These are phyloP conservation scores for Vanrija sp. DNA, from an alignment of 1,284 basidiomycete species.

Conservation along the genomic window DNA sequence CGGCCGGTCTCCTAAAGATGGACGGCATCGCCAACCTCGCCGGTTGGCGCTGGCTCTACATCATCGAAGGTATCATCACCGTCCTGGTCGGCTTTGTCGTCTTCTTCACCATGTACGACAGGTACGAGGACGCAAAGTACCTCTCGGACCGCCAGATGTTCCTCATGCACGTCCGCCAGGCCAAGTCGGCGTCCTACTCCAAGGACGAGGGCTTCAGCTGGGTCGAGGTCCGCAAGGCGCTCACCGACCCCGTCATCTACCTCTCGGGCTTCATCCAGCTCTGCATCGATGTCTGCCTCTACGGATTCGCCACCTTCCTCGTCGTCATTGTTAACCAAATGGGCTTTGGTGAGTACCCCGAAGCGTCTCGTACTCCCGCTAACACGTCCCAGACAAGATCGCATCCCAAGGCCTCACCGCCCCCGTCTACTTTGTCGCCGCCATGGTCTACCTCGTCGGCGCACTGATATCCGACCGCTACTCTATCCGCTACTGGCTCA, in stretches of 20 bases:
- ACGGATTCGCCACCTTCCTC: slow-evolving; percentile 23
- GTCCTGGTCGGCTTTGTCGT: slow-evolving; percentile 1
- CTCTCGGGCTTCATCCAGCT: slow-evolving; percentile 25
- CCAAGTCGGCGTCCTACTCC: slow-evolving; percentile 4
- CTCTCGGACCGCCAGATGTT: slow-evolving; percentile 11
- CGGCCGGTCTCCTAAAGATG: slow-evolving; percentile 12
- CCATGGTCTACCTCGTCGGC: slow-evolving; percentile 15
- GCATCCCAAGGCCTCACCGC: slow-evolving; percentile 25
- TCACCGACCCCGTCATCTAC: slow-evolving; percentile 16
- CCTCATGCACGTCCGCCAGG: slow-evolving; percentile 9
- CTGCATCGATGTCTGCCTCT: slow-evolving; percentile 26
- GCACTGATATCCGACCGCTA: slow-evolving; percentile 10
- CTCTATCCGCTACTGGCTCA: slow-evolving; percentile 8
- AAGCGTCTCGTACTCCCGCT: no score
- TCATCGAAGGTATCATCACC: slow-evolving; percentile 12
- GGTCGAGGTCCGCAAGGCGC: slow-evolving; percentile 12
- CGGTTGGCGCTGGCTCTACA: slow-evolving; percentile 16
- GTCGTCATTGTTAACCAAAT: slow-evolving; percentile 22
- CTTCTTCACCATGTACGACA: slow-evolving; percentile 7
- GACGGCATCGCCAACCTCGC: slow-evolving; percentile 5
- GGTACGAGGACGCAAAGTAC: slow-evolving; percentile 4
- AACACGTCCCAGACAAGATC: no score
- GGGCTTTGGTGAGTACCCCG: no score
- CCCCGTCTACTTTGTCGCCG: slow-evolving; percentile 20
- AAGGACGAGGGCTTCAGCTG: slow-evolving; percentile 11